phyloP scores from a whole-genome alignment of 768 basidiomycete genomes.

The Tylopilus subfusipes region DNA sequence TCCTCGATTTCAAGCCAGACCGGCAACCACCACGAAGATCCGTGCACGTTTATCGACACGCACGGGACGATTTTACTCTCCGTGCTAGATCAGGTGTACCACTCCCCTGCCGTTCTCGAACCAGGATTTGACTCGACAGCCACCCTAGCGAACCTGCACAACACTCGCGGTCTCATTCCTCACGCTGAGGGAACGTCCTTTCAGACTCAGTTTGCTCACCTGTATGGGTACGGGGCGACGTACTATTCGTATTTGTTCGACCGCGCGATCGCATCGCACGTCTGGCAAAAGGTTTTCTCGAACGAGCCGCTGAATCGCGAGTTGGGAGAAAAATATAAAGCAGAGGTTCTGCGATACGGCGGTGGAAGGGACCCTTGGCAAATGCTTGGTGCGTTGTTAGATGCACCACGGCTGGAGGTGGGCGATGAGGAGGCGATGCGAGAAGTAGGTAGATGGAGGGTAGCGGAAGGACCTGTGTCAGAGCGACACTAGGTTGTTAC shows the following conservation, averaged over 20 bases:
- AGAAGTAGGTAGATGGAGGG: conserved; percentile 85
- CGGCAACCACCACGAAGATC: conserved; percentile 70
- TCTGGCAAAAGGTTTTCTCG: conserved; percentile 77
- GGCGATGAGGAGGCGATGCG: conserved; percentile 86
- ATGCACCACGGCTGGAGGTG: conserved; percentile 53
- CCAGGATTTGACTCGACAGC: conserved; percentile 70
- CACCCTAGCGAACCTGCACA: conserved; percentile 57
- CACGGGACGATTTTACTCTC: conserved; percentile 90
- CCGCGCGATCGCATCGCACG: conserved; percentile 89
- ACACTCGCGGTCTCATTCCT: conserved; percentile 74
- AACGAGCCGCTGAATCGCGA: conserved; percentile 63
- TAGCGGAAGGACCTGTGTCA: conserved; percentile 66
- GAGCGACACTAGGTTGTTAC: conserved; percentile 49
- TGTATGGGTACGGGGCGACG: conserved; percentile 95
- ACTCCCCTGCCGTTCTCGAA: conserved; percentile 60
- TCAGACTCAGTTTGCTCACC: conserved; percentile 94
- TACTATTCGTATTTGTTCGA: conserved; percentile 99
- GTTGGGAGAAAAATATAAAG: conserved; percentile 78
- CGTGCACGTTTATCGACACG: conserved; percentile 82
- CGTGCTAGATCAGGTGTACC: conserved; percentile 84
- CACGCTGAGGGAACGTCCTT: conserved; percentile 83
- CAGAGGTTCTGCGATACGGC: conserved; percentile 71
- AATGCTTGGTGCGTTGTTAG: conserved; percentile 76
- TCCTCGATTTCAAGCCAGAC: conserved; percentile 43
- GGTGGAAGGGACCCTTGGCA: conserved; percentile 93